Evolutionary conservation across 805 yeast genomes (phyloP).

Genomic region (Wickerhamomyces silvicola): DNA sequence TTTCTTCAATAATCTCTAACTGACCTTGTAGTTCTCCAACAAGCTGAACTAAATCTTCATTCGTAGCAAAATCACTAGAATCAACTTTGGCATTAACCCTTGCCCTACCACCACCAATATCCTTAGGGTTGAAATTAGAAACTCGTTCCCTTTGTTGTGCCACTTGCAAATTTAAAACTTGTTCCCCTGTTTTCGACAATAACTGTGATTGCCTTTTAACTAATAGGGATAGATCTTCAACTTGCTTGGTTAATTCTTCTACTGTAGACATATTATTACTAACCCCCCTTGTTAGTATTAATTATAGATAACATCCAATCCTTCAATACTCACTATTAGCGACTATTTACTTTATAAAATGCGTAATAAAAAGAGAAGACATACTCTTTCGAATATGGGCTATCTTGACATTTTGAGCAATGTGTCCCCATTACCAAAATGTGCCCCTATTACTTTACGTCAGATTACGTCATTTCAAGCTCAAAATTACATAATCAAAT

Average conservation of each 20-base stretch:
- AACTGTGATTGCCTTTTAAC: slow-evolving; percentile 62
- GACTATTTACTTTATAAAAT: too few relatives aligned
- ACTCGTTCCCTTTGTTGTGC: slow-evolving; percentile 39
- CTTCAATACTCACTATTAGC: neutral
- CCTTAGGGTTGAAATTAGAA: slow-evolving; percentile 19
- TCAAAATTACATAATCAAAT: too few relatives aligned
- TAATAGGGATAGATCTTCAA: slow-evolving; percentile 43
- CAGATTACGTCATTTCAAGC: too few relatives aligned
- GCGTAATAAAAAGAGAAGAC: too few relatives aligned
- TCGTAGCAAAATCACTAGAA: slow-evolving; percentile 58
- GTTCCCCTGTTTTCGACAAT: slow-evolving; percentile 74
- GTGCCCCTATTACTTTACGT: too few relatives aligned
- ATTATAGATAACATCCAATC: neutral
- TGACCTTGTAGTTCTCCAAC: slow-evolving; percentile 91
- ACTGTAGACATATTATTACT: slow-evolving; percentile 9
- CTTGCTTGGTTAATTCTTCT: slow-evolving; percentile 30
- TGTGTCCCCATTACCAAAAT: too few relatives aligned
- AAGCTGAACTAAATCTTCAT: slow-evolving; percentile 78
- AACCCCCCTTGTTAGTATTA: neutral
- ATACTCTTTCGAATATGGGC: too few relatives aligned
- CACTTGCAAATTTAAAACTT: slow-evolving; percentile 64
- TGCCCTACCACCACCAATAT: slow-evolving; percentile 4
- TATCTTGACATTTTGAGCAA: too few relatives aligned
- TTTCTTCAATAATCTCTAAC: slow-evolving; percentile 69
- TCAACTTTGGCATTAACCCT: slow-evolving; percentile 24